Evolutionary conservation across 192 early-diverging fungal genomes (phyloP), one percentile per base, ranked within the genome.

Genomic region (Coemansia sp.): DNA sequence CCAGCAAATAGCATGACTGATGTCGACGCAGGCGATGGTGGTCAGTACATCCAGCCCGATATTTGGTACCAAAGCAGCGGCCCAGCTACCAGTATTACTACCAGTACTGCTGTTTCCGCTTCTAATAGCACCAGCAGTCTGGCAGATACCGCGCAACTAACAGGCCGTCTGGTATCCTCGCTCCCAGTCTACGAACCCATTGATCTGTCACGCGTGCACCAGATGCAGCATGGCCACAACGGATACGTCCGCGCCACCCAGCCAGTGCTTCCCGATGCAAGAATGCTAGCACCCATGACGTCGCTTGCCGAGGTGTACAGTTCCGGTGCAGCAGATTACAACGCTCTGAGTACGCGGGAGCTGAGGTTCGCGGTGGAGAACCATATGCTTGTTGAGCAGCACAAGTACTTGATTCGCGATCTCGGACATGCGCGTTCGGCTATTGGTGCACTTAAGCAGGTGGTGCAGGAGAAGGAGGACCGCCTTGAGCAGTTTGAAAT

Each of bases 331-430:
- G 55, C 59, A 61, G 70, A 54, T 12, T 36, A 46, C 61, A 43
- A 21, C 12, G 41, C 64, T 21, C 56, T 81, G 59, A 81, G 78
- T 45, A 81, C 65, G 66, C 73, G 78, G 9, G 78, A 81, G 57
- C 67, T 81, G 18, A 63, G 78, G 1, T 76, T 81, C 46, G 74
- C 78, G 0, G 71, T 81, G 9, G 78, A 81, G 36, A 81, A 81
- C 65, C 74, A 76, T 12, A 76, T 81, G 74, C 67, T 81, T 4
- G 74, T 81, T n/a, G 78, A 81, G 19, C 78, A 81, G 61, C 78
- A 81, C 57, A 56, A 73, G 15, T 81, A 73, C 49, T 18, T 81
- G 66, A 81, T 81, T 21, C 73, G 78, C 22, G 73, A 81, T 36
- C 36, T 81, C 16, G 78, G 78, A 7, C 78, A 81, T 46, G 78